Percentiles rank a stretch among this genome's conserved stretches.
Conservation (phyloP, 495 filamentous ascomycete species). For the Penicillium cataractarum region DNA sequence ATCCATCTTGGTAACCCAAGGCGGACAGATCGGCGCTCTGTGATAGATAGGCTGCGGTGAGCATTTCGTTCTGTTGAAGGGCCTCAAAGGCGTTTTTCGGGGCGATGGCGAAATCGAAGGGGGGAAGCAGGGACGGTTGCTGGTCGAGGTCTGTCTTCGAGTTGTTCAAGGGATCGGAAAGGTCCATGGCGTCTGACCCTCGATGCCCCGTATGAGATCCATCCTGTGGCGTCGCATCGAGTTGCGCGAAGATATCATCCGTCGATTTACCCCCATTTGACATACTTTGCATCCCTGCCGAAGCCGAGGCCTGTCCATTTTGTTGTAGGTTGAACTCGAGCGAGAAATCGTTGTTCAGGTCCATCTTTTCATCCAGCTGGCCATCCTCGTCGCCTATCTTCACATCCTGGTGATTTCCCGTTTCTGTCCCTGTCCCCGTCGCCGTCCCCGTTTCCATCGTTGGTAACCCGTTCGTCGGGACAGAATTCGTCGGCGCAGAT, state of each 20-base stretch:
- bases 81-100: conserved; percentile 44
- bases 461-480: conserved; percentile 19
- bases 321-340: conserved; percentile 15
- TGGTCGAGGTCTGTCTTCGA: conserved; percentile 40
- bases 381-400: conserved; percentile 28
- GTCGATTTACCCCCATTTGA: conserved; percentile 27
- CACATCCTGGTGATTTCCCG: conserved; percentile 15
- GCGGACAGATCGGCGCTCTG: conserved; percentile 45
- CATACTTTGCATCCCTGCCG: conserved; percentile 24
- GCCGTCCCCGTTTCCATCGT: conserved; percentile 3
- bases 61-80: conserved; percentile 47
- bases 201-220: conserved; percentile 10
- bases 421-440: conserved; percentile 11
- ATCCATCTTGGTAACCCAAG: conserved; percentile 45
- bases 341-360: conserved; percentile 10
- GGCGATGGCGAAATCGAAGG: conserved; percentile 41
- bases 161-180: conserved; percentile 41
- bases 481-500: conserved; percentile 28
- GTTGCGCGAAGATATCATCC: conserved; percentile 22
- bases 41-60: conserved; percentile 46
- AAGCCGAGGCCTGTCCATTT: conserved; percentile 10
- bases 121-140: conserved; percentile 41
- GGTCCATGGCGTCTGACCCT: conserved; percentile 31
- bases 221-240: conserved; percentile 19
- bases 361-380: conserved; percentile 15